Evolutionary conservation across 495 filamentous ascomycete species (phyloP).

Genomic region (Podospora sp.): DNA sequence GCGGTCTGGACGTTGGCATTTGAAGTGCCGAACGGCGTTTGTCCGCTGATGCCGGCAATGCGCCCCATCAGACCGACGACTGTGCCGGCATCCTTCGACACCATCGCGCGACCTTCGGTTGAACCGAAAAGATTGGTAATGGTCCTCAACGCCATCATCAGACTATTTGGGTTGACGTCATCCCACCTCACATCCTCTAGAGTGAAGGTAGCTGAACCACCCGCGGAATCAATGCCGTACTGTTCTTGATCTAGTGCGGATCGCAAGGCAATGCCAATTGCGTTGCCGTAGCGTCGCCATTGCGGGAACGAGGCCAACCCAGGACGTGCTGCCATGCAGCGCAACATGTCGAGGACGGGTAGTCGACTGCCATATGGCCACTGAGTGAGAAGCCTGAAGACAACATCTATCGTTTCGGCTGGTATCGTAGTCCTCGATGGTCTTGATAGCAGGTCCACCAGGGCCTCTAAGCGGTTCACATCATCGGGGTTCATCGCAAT

Average conservation of each 20-base stretch:
- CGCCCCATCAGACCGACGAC: conserved; percentile 46
- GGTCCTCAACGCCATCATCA: conserved; percentile 81
- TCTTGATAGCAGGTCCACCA: conserved; percentile 20
- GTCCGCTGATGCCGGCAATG: conserved; percentile 52
- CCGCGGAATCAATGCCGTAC: conserved; percentile 36
- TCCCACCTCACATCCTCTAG: conserved; percentile 15
- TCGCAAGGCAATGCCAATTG: conserved; percentile 49
- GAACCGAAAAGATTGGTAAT: conserved; percentile 89
- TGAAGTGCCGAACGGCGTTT: conserved; percentile 51
- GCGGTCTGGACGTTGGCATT: conserved; percentile 85
- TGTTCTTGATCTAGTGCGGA: conserved; percentile 48
- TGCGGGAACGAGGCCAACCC: conserved; percentile 55
- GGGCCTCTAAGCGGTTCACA: conserved; percentile 41
- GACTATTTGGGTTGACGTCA: conserved; percentile 62
- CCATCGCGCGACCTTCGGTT: conserved; percentile 65
- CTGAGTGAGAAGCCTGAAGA: conserved; percentile 66
- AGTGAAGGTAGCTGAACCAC: conserved; percentile 33
- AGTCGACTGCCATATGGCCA: conserved; percentile 82
- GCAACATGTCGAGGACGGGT: conserved; percentile 82
- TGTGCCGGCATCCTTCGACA: conserved; percentile 59
- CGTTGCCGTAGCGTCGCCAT: conserved; percentile 46
- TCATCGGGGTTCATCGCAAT: conserved; percentile 73
- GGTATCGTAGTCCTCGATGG: conserved; percentile 54
- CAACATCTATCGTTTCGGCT: conserved; percentile 54
- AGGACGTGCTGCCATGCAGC: conserved; percentile 71